These are phyloP conservation scores for Hymenotorrendiella dingleyae DNA, from an alignment of 2,329 filamentous ascomycete species.

Conservation along the genomic window DNA sequence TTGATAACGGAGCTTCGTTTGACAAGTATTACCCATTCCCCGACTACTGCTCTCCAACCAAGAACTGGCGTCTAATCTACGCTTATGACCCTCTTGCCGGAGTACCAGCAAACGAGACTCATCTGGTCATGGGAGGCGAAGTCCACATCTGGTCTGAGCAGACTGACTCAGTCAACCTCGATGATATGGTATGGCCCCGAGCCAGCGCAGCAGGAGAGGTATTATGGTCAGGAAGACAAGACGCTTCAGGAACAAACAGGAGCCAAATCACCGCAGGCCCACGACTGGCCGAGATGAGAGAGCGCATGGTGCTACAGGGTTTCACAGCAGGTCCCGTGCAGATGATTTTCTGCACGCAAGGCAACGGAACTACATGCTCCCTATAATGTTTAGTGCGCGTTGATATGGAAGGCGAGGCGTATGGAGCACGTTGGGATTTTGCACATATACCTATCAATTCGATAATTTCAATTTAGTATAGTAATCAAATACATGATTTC, in stretches of 20 bases:
- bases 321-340: constrained; percentile 60
- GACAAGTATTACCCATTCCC: constrained; percentile 59
- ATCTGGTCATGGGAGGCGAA: constrained; percentile 75
- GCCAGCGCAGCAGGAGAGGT: constrained; percentile 70
- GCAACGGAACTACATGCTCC: constrained; percentile 43
- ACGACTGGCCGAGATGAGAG: constrained; percentile 67
- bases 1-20: constrained; percentile 49
- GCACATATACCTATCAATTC: too few species aligned
- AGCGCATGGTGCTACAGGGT: constrained; percentile 65
- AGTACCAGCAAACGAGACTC: constrained; percentile 53
- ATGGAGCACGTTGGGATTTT: too few species aligned
- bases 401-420: too few species aligned
- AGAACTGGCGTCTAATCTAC: constrained; percentile 80
- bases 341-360: constrained; percentile 68
- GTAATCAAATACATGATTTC: too few species aligned
- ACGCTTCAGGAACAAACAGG: constrained; percentile 60
- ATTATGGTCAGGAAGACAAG: constrained; percentile 69
- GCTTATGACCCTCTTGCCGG: constrained; percentile 66
- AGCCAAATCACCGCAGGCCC: constrained; percentile 65
- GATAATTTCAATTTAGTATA: too few species aligned
- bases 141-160: constrained; percentile 75
- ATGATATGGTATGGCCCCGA: constrained; percentile 73
- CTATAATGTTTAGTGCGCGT: too few species aligned
- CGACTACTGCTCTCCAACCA: constrained; percentile 75
- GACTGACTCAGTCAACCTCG: constrained; percentile 71